Conservation (phyloP, 495 filamentous ascomycete genomes). For the Neurospora sp. region DNA sequence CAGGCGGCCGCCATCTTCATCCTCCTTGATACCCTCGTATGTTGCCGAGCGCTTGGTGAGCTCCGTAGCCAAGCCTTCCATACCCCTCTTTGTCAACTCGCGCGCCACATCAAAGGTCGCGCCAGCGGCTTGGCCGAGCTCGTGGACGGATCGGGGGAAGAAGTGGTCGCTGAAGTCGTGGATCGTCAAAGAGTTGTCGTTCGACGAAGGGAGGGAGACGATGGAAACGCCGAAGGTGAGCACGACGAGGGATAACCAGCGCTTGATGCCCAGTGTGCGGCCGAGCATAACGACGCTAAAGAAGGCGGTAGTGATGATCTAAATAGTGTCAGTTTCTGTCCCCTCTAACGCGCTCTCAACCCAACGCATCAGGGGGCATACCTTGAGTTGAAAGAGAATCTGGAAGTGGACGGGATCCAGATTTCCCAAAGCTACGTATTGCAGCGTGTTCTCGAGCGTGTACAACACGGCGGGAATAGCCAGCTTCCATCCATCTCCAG, state of each 20-base stretch:
- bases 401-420: constrained; percentile 87
- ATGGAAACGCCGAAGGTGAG: constrained; percentile 77
- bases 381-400: constrained; percentile 82
- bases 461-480: constrained; percentile 84
- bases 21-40: constrained; percentile 86
- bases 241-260: constrained; percentile 74
- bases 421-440: constrained; percentile 88
- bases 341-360: not conserved
- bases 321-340: not conserved
- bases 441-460: constrained; percentile 80
- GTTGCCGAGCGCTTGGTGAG: constrained; percentile 77
- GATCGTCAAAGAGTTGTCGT: constrained; percentile 36
- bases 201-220: constrained; percentile 62
- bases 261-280: constrained; percentile 54
- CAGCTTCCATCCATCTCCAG: constrained; percentile 92
- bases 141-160: constrained; percentile 63
- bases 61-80: constrained; percentile 34
- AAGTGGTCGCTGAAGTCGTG: constrained; percentile 51
- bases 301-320: constrained; percentile 80
- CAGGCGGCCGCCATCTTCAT: constrained; percentile 50
- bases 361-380: constrained; percentile 3
- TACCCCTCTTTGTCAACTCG: constrained; percentile 38
- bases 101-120: constrained; percentile 34
- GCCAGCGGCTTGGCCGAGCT: constrained; percentile 41
- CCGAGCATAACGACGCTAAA: constrained; percentile 73